Conservation (phyloP, 352 stramenopile species). For the Hyaloperonospora brassicae region DNA sequence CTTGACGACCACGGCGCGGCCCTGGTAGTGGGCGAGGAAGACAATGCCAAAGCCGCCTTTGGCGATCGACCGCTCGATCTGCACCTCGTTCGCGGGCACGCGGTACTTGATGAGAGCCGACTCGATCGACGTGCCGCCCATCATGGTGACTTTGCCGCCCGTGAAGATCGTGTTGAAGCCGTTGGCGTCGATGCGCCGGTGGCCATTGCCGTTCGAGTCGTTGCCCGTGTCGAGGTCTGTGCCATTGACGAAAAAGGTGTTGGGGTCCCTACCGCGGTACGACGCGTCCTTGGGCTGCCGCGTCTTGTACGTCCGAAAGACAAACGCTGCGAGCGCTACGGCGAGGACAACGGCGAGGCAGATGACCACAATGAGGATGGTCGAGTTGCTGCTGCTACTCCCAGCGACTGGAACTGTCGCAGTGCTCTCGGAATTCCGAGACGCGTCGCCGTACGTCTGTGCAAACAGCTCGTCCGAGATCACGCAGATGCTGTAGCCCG, state of each 20-base stretch:
- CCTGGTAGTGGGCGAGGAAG: constrained; percentile 56
- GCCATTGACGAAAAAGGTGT: constrained; percentile 46
- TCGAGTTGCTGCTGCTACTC: constrained; percentile 32
- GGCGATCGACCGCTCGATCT: constrained; percentile 51
- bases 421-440: constrained; percentile 23
- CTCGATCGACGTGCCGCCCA: constrained; percentile 47
- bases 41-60: constrained; percentile 74
- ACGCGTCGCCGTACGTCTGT: constrained; percentile 32
- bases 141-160: constrained; percentile 43
- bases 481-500: constrained; percentile 41
- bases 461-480: constrained; percentile 57
- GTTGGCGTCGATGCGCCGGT: constrained; percentile 18
- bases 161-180: constrained; percentile 54
- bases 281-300: constrained; percentile 22
- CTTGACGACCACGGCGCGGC: constrained; percentile 63
- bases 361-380: constrained; percentile 51
- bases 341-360: constrained; percentile 43
- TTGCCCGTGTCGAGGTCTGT: constrained; percentile 24
- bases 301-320: constrained; percentile 38
- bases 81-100: constrained; percentile 55
- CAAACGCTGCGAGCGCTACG: constrained; percentile 43
- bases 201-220: constrained; percentile 19
- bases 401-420: constrained; percentile 11
- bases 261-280: constrained; percentile 18
- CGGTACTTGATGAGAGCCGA: constrained; percentile 66